Percentiles rank a stretch among this genome's conserved stretches.
These are phyloP conservation scores for Monosporascus sp. DNA, from an alignment of 2,329 filamentous ascomycete species.

Conservation along the genomic window DNA sequence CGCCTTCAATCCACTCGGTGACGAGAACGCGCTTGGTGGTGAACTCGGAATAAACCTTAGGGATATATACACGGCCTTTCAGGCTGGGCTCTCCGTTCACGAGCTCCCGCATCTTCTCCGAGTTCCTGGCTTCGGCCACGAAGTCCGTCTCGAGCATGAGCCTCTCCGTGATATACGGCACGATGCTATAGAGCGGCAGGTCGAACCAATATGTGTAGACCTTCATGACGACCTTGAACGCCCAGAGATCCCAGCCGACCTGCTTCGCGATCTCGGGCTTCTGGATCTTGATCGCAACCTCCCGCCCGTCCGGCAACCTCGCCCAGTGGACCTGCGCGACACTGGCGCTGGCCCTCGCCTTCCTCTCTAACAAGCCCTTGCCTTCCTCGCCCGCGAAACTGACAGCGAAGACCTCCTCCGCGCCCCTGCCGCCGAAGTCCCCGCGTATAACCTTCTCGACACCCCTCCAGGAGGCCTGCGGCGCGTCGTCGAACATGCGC, in stretches of 20 bases:
- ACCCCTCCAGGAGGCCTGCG: constrained; percentile 83
- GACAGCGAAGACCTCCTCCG: constrained; percentile 89
- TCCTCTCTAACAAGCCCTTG: constrained; percentile 57
- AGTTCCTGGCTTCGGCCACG: constrained; percentile 83
- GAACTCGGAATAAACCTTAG: constrained; percentile 75
- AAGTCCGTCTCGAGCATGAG: constrained; percentile 93
- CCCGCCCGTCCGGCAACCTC: constrained; percentile 73
- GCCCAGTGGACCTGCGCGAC: constrained; percentile 98
- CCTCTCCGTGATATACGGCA: constrained; percentile 91
- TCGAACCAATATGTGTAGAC: constrained; percentile 87
- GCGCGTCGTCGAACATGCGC: constrained; percentile 96
- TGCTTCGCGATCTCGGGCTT: constrained; percentile 90
- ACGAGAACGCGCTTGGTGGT: constrained; percentile 82
- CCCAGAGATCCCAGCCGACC: constrained; percentile 92
- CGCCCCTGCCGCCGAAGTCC: constrained; percentile 78
- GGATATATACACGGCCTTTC: constrained; percentile 79
- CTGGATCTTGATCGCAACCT: constrained; percentile 94
- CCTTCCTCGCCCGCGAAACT: constrained; percentile 70
- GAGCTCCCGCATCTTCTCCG: constrained; percentile 73
- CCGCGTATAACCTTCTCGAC: constrained; percentile 79
- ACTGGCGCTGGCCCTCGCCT: constrained; percentile 71
- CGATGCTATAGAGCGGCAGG: constrained; percentile 83
- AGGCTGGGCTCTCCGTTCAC: constrained; percentile 72
- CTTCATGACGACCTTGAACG: constrained; percentile 82
- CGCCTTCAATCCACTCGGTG: constrained; percentile 96